phyloP scores from a whole-genome alignment of 169 alveolate species.

The Plasmodium yoelii region DNA sequence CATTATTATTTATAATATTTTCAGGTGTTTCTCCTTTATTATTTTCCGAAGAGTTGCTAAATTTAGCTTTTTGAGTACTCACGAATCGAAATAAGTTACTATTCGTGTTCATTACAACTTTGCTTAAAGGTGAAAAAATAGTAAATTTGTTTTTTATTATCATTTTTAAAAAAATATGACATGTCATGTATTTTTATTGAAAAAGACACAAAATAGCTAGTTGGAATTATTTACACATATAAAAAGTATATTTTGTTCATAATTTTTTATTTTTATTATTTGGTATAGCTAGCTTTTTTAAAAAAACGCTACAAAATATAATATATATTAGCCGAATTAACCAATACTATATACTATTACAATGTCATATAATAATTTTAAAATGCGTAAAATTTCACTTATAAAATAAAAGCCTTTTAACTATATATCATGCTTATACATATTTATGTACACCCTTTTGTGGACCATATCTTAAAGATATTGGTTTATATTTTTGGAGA shows the following conservation, averaged over 20 bases:
- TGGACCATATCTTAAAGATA: too few relatives aligned
- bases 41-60: slow-evolving; percentile 19
- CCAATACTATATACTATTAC: too few relatives aligned
- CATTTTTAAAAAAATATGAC: slow-evolving; percentile 58
- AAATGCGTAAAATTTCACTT: too few relatives aligned
- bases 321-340: too few relatives aligned
- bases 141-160: slow-evolving; percentile 23
- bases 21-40: slow-evolving; percentile 30
- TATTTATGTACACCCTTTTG: too few relatives aligned
- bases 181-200: slow-evolving; percentile 16
- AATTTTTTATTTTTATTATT: slow-evolving; percentile 7
- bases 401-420: too few relatives aligned
- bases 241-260: slow-evolving; percentile 32
- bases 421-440: too few relatives aligned
- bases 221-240: background rate
- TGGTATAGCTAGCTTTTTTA: too few relatives aligned
- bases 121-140: slow-evolving; percentile 21
- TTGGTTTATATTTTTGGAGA: too few relatives aligned
- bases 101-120: slow-evolving; percentile 24
- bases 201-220: slow-evolving; percentile 37
- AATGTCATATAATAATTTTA: too few relatives aligned
- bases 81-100: slow-evolving; percentile 8
- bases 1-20: background rate
- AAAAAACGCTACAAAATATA: too few relatives aligned
- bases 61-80: slow-evolving; percentile 27